Conservation (phyloP, 805 yeast species). For the Kodamaea lidongshanica region DNA sequence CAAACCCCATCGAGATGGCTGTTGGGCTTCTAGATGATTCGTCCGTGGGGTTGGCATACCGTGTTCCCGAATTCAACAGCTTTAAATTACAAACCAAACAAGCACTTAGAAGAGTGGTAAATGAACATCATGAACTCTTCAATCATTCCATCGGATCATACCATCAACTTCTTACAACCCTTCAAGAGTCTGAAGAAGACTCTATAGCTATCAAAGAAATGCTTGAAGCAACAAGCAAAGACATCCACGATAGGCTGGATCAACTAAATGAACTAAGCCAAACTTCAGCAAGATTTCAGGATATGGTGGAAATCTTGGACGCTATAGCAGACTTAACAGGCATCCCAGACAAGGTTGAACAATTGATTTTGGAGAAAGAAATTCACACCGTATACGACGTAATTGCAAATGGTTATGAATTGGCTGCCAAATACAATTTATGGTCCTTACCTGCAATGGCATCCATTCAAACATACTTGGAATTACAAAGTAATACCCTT, state of each 20-base stretch:
- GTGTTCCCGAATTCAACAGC: slow-evolving; percentile 57
- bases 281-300: slow-evolving; percentile 54
- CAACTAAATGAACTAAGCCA: slow-evolving; percentile 59
- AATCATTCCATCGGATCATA: slow-evolving; percentile 83
- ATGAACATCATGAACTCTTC: slow-evolving; percentile 76
- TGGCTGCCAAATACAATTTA: slow-evolving; percentile 46
- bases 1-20: slow-evolving; percentile 80
- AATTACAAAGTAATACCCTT: slow-evolving; percentile 51
- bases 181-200: slow-evolving; percentile 60
- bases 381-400: slow-evolving; percentile 60
- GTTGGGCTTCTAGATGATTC: slow-evolving; percentile 77
- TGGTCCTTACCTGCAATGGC: slow-evolving; percentile 54
- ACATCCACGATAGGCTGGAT: slow-evolving; percentile 49
- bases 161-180: slow-evolving; percentile 57
- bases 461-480: slow-evolving; percentile 46
- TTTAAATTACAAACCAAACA: slow-evolving; percentile 51
- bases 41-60: slow-evolving; percentile 84
- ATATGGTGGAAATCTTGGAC: slow-evolving; percentile 64
- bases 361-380: slow-evolving; percentile 59
- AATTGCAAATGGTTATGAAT: slow-evolving; percentile 36
- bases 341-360: slow-evolving; percentile 61
- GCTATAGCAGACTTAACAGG: slow-evolving; percentile 55
- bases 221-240: slow-evolving; percentile 43
- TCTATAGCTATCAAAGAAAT: slow-evolving; percentile 44
- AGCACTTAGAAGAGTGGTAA: slow-evolving; percentile 64